Percentiles rank a stretch among this genome's conserved stretches.
Evolutionary conservation across 345 rosid genomes (phyloP).

Genomic region (Dimocarpus longan): DNA sequence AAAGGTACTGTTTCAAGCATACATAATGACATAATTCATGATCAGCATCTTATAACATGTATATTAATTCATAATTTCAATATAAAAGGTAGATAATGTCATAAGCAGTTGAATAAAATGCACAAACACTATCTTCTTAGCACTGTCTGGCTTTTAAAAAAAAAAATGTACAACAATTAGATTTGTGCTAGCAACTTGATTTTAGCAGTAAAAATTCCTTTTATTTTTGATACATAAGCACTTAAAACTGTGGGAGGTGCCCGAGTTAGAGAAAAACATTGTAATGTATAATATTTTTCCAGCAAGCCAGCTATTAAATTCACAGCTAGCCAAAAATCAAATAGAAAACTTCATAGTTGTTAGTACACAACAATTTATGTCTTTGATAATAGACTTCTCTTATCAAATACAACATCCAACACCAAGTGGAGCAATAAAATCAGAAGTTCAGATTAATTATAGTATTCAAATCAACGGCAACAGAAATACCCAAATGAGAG

Average conservation of each 20-base stretch:
- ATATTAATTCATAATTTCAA: background rate
- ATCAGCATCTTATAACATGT: background rate
- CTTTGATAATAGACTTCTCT: background rate
- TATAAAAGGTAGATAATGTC: background rate
- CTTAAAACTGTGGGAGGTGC: background rate
- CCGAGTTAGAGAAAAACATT: background rate
- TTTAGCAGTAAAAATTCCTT: background rate
- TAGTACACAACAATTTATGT: background rate
- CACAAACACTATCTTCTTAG: background rate
- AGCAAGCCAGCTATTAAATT: background rate
- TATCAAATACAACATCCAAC: background rate
- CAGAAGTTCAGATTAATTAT: constrained; percentile 14
- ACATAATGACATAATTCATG: background rate
- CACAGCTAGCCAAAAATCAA: background rate
- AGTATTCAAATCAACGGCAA: constrained; percentile 11
- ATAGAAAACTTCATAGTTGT: background rate
- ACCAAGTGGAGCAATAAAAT: constrained; percentile 6
- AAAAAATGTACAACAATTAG: background rate
- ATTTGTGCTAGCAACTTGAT: background rate
- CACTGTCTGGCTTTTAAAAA: background rate
- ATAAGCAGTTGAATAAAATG: background rate
- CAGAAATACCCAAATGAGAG: background rate
- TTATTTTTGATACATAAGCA: background rate
- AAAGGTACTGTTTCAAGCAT: background rate
- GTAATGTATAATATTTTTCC: background rate